A percentile compares a stretch with the other conserved stretches of the same genome.
These are phyloP conservation scores for Xylaria sp. DNA, from an alignment of 495 filamentous ascomycete species.

Conservation along the genomic window DNA sequence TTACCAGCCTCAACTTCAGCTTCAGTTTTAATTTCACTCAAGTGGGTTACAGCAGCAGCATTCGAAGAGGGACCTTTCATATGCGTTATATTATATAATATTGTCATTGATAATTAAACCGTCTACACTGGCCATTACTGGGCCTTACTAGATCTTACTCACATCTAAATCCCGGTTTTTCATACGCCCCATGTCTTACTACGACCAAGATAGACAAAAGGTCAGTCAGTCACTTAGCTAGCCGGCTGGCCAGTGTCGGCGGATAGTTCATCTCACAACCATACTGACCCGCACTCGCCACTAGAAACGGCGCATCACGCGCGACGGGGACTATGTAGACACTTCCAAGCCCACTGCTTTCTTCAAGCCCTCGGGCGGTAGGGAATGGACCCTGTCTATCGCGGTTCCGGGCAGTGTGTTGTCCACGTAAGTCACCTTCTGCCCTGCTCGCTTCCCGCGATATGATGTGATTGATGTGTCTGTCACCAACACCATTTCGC, in stretches of 20 bases:
- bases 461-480: too few relatives aligned
- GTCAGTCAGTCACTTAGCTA: conserved; percentile 24
- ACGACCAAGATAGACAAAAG: conserved; percentile 42
- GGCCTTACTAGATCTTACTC: too few relatives aligned
- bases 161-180: too few relatives aligned
- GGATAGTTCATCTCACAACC: neutral
- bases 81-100: too few relatives aligned
- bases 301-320: conserved; percentile 52
- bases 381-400: conserved; percentile 57
- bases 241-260: too few relatives aligned
- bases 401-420: conserved; percentile 57
- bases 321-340: conserved; percentile 44
- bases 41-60: neutral
- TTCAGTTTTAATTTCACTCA: neutral
- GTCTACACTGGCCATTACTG: too few relatives aligned
- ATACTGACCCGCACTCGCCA: neutral
- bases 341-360: conserved; percentile 42
- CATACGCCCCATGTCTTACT: conserved; percentile 33
- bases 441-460: neutral
- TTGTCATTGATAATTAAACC: too few relatives aligned
- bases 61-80: too few relatives aligned
- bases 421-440: conserved; percentile 48
- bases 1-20: neutral
- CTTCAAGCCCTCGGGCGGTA: conserved; percentile 47
- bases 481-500: conserved; percentile 20